Conservation (phyloP, 805 yeast genomes). For the Myxozyma nipponensis region DNA sequence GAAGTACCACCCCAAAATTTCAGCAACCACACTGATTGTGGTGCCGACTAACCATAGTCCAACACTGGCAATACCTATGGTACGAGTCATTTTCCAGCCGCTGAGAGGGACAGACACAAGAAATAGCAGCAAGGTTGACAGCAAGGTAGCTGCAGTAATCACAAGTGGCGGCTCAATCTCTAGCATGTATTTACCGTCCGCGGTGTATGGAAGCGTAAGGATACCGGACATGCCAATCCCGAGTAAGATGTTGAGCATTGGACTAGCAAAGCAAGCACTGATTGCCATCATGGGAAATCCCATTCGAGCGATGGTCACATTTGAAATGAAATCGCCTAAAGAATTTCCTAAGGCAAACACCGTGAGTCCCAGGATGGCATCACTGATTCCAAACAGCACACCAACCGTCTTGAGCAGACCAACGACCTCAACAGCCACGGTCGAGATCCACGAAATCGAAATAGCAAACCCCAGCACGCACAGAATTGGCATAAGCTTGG, state of each 20-base stretch:
- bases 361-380: conserved; percentile 80
- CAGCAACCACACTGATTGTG: conserved; percentile 13
- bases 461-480: conserved; percentile 55
- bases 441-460: conserved; percentile 65
- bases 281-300: conserved; percentile 87
- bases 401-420: conserved; percentile 59
- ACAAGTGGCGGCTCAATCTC: conserved; percentile 41
- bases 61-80: conserved; percentile 42
- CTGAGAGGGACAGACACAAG: conserved; percentile 42
- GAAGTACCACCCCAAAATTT: conserved; percentile 1
- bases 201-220: conserved; percentile 37
- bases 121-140: conserved; percentile 41
- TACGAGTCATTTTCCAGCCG: conserved; percentile 43
- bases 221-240: conserved; percentile 79
- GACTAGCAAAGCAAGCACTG: conserved; percentile 96
- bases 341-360: conserved; percentile 86
- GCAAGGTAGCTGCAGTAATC: conserved; percentile 43
- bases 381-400: conserved; percentile 56
- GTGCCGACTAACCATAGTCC: conserved; percentile 45
- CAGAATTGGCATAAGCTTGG: conserved; percentile 19
- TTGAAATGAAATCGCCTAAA: conserved; percentile 82
- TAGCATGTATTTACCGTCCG: conserved; percentile 31
- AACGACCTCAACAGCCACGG: conserved; percentile 68
- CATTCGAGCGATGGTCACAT: conserved; percentile 70
- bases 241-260: conserved; percentile 68